Percentiles rank a stretch among this genome's conserved stretches.
These are phyloP conservation scores for Tympanopsis confertula DNA, from an alignment of 2,329 filamentous ascomycete species.

Conservation along the genomic window DNA sequence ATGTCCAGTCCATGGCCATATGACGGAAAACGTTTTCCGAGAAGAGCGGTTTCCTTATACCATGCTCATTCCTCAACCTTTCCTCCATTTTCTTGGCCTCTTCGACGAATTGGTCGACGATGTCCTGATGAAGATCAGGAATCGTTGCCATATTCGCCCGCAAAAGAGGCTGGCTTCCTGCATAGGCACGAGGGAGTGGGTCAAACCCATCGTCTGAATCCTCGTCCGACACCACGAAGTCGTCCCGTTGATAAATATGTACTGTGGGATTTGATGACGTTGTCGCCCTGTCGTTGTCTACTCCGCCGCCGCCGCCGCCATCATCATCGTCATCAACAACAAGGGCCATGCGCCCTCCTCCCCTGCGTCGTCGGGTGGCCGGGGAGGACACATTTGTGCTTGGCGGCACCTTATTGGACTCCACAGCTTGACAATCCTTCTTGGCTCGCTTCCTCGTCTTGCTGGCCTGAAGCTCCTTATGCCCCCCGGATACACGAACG, in stretches of 20 bases:
- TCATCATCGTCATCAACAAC: conserved; percentile 21
- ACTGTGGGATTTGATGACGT: conserved; percentile 6
- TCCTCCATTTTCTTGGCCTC: conserved; percentile 52
- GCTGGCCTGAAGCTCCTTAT: conserved; percentile 12
- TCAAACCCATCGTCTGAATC: conserved; percentile 9
- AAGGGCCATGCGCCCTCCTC: conserved; percentile 12
- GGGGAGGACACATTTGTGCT: conserved; percentile 43
- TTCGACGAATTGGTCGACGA: conserved; percentile 54
- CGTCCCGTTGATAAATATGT: conserved; percentile 28
- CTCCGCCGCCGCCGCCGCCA: conserved; percentile 14
- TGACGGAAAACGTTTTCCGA: conserved; percentile 57
- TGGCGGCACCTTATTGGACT: conserved; percentile 13
- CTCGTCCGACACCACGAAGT: conserved; percentile 32
- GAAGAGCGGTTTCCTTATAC: conserved; percentile 49
- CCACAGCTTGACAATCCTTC: conserved; percentile 15
- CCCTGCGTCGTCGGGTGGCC: conserved; percentile 22
- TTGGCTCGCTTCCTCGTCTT: conserved; percentile 21
- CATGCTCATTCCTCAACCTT: conserved; percentile 45
- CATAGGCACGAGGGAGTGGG: conserved; percentile 21
- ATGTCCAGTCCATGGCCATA: conserved; percentile 63
- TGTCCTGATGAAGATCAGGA: conserved; percentile 45
- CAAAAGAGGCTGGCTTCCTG: conserved; percentile 9
- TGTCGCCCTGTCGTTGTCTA: conserved; percentile 24
- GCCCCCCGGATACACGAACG: too few relatives aligned
- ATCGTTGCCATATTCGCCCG: conserved; percentile 32